Base-by-base conservation (phyloP, 2,329 filamentous ascomycete species). In the Microdochium nivale region DNA sequence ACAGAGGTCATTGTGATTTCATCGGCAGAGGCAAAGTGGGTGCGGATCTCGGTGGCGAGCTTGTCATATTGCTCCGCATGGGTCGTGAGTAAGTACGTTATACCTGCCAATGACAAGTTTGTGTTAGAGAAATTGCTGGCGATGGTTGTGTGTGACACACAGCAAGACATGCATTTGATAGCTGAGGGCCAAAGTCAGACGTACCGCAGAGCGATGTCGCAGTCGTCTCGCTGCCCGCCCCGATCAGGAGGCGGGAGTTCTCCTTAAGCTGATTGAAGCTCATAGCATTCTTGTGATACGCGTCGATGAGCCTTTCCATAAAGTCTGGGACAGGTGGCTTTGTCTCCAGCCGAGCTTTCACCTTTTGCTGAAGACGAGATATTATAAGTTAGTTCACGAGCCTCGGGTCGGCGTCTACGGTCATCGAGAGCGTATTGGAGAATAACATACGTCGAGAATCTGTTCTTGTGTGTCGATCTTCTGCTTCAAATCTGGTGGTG, bases 171-270 rank as follows among this genome's bases (percentile, higher is more conserved):
- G n/a, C n/a, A n/a, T n/a, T n/a, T n/a, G n/a, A n/a, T n/a, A n/a
- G n/a, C n/a, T n/a, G n/a, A n/a, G n/a, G n/a, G n/a, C n/a, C n/a
- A n/a, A n/a, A n/a, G n/a, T n/a, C n/a, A n/a, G n/a, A n/a, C n/a
- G n/a, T 40, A 56, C 72, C 59, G 54, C 67, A 61, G 16, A 78
- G 62, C 2, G 73, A 61, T 0, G 74, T 76, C 0, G 76, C 72
- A 1, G 75, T 77, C 5, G 76, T 80, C 57, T 79, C 76, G 2
- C 71, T 73, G 3, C 76, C 75, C 7, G 74, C 75, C 13, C 73
- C 60, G 25, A 78, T 63, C 2, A 71, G 57, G 11, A 66, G 55
- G 16, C 51, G 56, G 4, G 60, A 57, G 50, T 65, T 66, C 43
- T 49, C 50, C 2, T 51, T 52, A 0, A 66, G 52, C 32, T 61